Conservation (phyloP, 352 stramenopile species). For the Phytophthora melonis region DNA sequence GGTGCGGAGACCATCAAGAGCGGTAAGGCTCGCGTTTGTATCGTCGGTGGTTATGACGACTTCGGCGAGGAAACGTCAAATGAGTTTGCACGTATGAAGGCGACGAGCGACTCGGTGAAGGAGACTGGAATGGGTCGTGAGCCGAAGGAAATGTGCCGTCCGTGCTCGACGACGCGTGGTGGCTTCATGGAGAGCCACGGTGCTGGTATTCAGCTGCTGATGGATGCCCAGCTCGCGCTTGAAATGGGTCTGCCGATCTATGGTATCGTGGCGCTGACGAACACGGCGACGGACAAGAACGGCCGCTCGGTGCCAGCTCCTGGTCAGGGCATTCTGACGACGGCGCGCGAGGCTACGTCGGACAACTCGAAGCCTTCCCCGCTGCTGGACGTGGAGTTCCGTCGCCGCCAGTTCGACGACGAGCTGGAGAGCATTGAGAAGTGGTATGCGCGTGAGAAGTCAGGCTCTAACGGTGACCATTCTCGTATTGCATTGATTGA, state of each 20-base stretch:
- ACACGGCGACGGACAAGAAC: conserved; percentile 91
- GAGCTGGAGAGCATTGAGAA: conserved; percentile 78
- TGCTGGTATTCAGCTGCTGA: conserved; percentile 88
- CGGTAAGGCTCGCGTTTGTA: conserved; percentile 85
- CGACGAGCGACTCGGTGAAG: conserved; percentile 88
- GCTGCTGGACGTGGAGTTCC: conserved; percentile 77
- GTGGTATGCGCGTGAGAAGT: conserved; percentile 74
- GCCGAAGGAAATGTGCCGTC: conserved; percentile 85
- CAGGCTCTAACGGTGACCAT: conserved; percentile 46
- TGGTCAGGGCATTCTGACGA: conserved; percentile 89
- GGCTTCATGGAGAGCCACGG: conserved; percentile 93
- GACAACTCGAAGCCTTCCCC: conserved; percentile 47
- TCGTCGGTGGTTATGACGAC: conserved; percentile 90
- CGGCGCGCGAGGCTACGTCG: conserved; percentile 61
- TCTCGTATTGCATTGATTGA: conserved; percentile 55
- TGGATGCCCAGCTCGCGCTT: conserved; percentile 87
- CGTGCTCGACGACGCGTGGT: conserved; percentile 78
- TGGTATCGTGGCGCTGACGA: conserved; percentile 81
- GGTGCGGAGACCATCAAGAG: conserved; percentile 91
- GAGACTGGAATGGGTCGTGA: conserved; percentile 81
- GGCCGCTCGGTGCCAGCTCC: conserved; percentile 85
- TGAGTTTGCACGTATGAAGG: conserved; percentile 92
- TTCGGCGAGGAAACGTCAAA: conserved; percentile 88
- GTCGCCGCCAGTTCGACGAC: conserved; percentile 77
- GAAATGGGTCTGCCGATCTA: conserved; percentile 92